These are phyloP conservation scores for Coemansia sp. DNA, from an alignment of 192 early-diverging fungal genomes.

Conservation along the genomic window DNA sequence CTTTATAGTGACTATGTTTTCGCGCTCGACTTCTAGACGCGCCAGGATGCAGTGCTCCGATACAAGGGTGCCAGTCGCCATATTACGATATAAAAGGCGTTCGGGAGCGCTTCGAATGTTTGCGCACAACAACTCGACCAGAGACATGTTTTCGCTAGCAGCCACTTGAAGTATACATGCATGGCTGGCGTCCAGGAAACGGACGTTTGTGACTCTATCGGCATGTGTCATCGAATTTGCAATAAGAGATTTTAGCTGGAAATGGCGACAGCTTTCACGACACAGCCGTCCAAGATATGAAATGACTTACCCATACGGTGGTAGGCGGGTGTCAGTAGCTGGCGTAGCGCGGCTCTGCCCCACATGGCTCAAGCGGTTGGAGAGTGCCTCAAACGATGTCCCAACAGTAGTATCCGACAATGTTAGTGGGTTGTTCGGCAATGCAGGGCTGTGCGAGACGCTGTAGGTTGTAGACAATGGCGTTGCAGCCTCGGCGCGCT, in stretches of 20 bases:
- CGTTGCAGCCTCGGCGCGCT: not conserved
- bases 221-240: not conserved
- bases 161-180: conserved; percentile 9
- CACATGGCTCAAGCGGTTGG: not conserved
- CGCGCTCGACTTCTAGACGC: not conserved
- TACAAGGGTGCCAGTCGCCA: conserved; percentile 14
- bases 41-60: conserved; percentile 9
- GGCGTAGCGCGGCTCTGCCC: not conserved
- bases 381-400: not conserved
- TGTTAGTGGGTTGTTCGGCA: not conserved
- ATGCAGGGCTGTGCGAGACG: not conserved
- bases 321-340: not conserved
- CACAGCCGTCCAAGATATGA: not conserved
- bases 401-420: not conserved
- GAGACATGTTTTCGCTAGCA: conserved; percentile 16
- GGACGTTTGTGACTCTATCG: conserved; percentile 13
- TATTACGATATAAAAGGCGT: conserved; percentile 23
- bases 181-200: conserved; percentile 17
- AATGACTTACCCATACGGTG: not conserved
- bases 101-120: conserved; percentile 29
- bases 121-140: conserved; percentile 24
- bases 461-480: not conserved
- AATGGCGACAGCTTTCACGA: not conserved
- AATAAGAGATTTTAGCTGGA: not conserved
- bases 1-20: not conserved